Evolutionary conservation across 768 basidiomycete species (phyloP).

Genomic region (Agrocybe praecox): DNA sequence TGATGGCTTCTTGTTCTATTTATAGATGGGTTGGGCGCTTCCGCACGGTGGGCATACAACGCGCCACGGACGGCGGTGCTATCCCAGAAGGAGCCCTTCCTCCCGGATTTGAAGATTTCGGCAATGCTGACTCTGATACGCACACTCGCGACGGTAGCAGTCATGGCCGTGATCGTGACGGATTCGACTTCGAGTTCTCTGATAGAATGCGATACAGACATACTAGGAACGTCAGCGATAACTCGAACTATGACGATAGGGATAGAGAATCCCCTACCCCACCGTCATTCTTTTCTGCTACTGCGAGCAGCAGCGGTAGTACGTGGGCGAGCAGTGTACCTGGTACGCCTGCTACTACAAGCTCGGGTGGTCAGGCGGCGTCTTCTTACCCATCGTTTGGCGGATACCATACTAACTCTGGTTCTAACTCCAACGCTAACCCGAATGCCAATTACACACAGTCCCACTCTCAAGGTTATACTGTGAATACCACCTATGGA

Average conservation of each 20-base stretch:
- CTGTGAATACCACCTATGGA: background rate
- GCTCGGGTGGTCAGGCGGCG: too few relatives aligned
- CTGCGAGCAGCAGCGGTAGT: constrained; percentile 1
- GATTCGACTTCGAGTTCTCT: constrained; percentile 6
- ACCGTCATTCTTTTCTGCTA: background rate
- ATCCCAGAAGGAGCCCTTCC: constrained; percentile 4
- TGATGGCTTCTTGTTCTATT: constrained; percentile 8
- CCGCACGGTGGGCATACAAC: constrained; percentile 75
- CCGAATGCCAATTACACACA: background rate
- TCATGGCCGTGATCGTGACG: background rate
- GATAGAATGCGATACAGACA: constrained; percentile 3
- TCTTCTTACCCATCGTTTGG: background rate
- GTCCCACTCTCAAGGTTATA: background rate
- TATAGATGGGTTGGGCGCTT: constrained; percentile 83
- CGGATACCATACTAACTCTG: background rate
- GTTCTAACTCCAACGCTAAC: background rate
- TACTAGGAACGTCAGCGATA: background rate
- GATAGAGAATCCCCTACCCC: background rate
- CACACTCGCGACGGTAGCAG: background rate
- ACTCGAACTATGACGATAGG: background rate
- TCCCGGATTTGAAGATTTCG: background rate
- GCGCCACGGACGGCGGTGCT: constrained; percentile 33
- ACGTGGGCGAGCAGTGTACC: background rate
- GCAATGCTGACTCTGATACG: background rate
- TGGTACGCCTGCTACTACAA: background rate